These are phyloP conservation scores for Hygrophila difformis DNA, from an alignment of 257 asterid species.

Conservation along the genomic window DNA sequence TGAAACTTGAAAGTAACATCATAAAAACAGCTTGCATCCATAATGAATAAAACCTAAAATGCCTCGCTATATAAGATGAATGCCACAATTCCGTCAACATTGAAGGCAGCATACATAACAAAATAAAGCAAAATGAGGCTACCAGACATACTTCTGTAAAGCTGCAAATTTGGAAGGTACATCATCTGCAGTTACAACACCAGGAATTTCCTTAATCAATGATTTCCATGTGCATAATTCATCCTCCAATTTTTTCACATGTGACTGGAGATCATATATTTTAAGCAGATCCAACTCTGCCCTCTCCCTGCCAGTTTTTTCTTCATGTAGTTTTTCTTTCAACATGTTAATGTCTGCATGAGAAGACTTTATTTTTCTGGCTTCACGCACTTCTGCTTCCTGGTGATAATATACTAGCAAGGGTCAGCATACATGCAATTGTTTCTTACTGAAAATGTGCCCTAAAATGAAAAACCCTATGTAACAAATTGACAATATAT, in stretches of 20 bases:
- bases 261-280: slow-evolving; percentile 42
- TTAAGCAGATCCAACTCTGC: slow-evolving; percentile 71
- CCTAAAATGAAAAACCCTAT: too few relatives aligned
- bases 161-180: slow-evolving; percentile 54
- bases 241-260: slow-evolving; percentile 51
- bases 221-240: slow-evolving; percentile 83
- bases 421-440: too few relatives aligned
- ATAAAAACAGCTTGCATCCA: slow-evolving; percentile 7
- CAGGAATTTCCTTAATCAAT: slow-evolving; percentile 73
- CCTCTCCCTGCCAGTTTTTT: slow-evolving; percentile 72
- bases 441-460: too few relatives aligned
- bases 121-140: slow-evolving; percentile 11
- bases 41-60: neutral
- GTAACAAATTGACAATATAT: too few relatives aligned
- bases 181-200: slow-evolving; percentile 75
- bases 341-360: slow-evolving; percentile 57
- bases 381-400: slow-evolving; percentile 92
- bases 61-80: slow-evolving; percentile 1
- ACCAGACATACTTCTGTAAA: slow-evolving; percentile 61
- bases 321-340: slow-evolving; percentile 86
- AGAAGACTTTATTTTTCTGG: slow-evolving; percentile 73
- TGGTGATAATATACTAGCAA: too few relatives aligned
- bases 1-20: neutral
- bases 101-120: slow-evolving; percentile 8
- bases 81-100: slow-evolving; percentile 6